Base-by-base conservation (phyloP, 148 eudicot genomes). In the Cornus florida region DNA sequence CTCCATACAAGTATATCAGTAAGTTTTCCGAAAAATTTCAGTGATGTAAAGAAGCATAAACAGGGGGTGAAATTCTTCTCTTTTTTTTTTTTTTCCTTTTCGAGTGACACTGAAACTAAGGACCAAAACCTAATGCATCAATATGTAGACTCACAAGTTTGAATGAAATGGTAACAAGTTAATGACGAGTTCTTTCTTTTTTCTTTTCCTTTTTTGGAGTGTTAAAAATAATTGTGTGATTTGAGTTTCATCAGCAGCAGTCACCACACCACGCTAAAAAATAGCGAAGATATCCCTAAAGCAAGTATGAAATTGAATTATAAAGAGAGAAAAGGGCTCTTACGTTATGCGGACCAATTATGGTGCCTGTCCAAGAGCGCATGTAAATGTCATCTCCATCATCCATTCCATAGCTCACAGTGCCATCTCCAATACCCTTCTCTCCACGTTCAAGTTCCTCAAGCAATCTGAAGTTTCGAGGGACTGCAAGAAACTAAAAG, bases 341-440 rank as follows among this genome's bases (percentile, higher is more conserved):
- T 79, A 90, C 93, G 80, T 90, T 88, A 74, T 89, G 91, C 73
- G 89, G 90, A 72, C 93, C 93, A 78, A 90, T 86, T 23, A 90
- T 90, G 77, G 93, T 90, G 39, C 93, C 93, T 31, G 93, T 90
- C 93, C 93, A 90, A 4, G 73, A 68, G 14, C 78, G 68, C 68
- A 68, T 66, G 71, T 69, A 80, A 70, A 80, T 69, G 53, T 80
- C 83, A 60, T 74, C 82, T 35, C 78, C 73, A 75, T 80, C 82
- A 74, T 80, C 82, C 82, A 80, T 80, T 69, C 82, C 82, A 74
- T 80, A 80, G 46, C 82, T 80, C 69, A 75, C 78, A 38, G 78
- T 74, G 41, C 78, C 78, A 80, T 74, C 78, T 74, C 78, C 78
- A 50, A 74, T 74, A 75, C 78, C 78, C 69, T 74, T 75, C 71